These are phyloP conservation scores for Paxillus involutus DNA, from an alignment of 768 basidiomycete species.

Conservation along the genomic window DNA sequence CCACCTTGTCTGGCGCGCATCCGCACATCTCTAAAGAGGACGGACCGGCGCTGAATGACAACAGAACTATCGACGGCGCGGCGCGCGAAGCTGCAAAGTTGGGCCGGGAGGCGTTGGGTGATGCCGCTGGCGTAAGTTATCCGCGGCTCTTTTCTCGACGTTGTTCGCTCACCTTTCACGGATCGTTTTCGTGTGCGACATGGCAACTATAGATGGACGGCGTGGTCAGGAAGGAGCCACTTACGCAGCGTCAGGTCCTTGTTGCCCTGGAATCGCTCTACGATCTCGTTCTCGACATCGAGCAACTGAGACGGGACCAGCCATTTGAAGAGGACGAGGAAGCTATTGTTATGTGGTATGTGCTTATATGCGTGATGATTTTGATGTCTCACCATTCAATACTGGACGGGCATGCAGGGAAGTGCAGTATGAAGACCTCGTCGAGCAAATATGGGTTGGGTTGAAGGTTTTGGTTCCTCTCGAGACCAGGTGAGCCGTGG, in stretches of 20 bases:
- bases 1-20: constrained; percentile 42
- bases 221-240: constrained; percentile 65
- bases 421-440: constrained; percentile 51
- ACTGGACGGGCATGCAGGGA: constrained; percentile 44
- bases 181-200: not conserved
- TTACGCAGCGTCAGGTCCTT: constrained; percentile 77
- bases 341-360: constrained; percentile 45
- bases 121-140: constrained; percentile 48
- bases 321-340: constrained; percentile 55
- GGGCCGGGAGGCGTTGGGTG: constrained; percentile 70
- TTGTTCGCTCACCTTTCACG: constrained; percentile 12
- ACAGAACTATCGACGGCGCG: constrained; percentile 48
- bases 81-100: constrained; percentile 75
- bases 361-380: not conserved
- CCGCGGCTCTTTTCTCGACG: not conserved
- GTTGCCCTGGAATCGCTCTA: constrained; percentile 82
- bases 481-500: constrained; percentile 73
- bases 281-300: constrained; percentile 78
- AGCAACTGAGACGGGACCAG: constrained; percentile 81
- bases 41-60: constrained; percentile 21
- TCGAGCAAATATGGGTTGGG: constrained; percentile 77
- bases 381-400: not conserved
- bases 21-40: constrained; percentile 57
- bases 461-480: constrained; percentile 88
- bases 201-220: constrained; percentile 50